phyloP scores from a whole-genome alignment of 2,329 filamentous ascomycete species.

The Diaporthe citriasiana region DNA sequence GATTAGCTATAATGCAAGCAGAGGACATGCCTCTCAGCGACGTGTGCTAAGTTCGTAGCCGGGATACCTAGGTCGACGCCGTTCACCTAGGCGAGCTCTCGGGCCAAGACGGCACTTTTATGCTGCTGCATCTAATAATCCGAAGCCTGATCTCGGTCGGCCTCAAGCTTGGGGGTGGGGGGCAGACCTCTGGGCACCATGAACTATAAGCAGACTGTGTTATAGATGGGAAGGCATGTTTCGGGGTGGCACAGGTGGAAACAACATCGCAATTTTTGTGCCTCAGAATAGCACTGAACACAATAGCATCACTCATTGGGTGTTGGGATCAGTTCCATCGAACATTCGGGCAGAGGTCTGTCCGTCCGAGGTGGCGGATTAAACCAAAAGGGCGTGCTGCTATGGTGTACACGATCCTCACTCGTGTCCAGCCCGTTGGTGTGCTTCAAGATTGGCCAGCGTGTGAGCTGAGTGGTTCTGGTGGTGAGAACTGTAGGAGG shows the following conservation, averaged over 20 bases:
- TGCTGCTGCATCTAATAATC: conserved; percentile 31
- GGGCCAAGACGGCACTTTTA: conserved; percentile 24
- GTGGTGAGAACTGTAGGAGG: not conserved
- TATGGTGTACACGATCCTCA: not conserved
- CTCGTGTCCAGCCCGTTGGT: not conserved
- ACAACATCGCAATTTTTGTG: conserved; percentile 7
- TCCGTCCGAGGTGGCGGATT: not conserved
- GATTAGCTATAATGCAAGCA: conserved; percentile 17
- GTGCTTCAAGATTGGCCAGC: not conserved
- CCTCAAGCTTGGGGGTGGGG: conserved; percentile 1
- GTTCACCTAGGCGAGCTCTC: not conserved
- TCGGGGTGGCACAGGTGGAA: conserved; percentile 16
- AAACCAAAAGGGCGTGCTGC: conserved; percentile 14
- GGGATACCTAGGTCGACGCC: conserved; percentile 8
- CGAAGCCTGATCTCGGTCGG: conserved; percentile 16
- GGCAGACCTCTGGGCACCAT: not conserved
- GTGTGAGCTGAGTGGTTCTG: not conserved
- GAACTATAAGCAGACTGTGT: conserved; percentile 1
- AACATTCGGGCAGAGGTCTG: not conserved
- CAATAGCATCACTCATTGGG: not conserved
- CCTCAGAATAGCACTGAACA: not conserved
- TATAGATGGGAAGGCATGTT: conserved; percentile 28
- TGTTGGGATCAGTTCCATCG: not conserved
- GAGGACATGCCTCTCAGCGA: not conserved
- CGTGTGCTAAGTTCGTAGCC: not conserved